Percentiles rank a stretch among this genome's conserved stretches.
Conservation (phyloP, 2,329 filamentous ascomycete genomes). For the Trichoderma pleuroti region DNA sequence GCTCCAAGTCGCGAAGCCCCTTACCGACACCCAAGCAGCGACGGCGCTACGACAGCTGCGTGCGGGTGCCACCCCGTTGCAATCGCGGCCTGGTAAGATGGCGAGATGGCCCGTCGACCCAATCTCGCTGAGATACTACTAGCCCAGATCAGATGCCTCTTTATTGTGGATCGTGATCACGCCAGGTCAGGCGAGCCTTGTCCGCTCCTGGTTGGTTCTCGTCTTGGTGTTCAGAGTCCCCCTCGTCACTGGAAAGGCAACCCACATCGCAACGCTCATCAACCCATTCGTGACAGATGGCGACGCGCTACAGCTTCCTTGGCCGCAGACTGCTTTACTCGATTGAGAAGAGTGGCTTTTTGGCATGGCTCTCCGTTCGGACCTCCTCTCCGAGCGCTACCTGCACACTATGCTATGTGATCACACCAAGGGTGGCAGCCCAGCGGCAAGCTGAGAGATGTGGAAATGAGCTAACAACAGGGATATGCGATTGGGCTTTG, state of each 20-base stretch:
- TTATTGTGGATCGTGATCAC: conserved; percentile 24
- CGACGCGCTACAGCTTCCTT: not conserved
- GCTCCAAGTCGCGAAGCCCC: not conserved
- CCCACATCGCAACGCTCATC: not conserved
- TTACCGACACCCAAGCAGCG: not conserved
- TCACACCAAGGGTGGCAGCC: not conserved
- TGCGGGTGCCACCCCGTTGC: conserved; percentile 19
- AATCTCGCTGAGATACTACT: conserved; percentile 23
- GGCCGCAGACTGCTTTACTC: not conserved
- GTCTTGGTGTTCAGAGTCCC: not conserved
- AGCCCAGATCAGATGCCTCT: conserved; percentile 21
- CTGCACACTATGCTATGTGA: not conserved
- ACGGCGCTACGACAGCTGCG: conserved; percentile 15
- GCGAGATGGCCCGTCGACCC: conserved; percentile 22
- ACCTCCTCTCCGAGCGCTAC: not conserved
- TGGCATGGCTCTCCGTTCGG: not conserved
- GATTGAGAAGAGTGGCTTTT: not conserved
- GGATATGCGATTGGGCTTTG: not conserved
- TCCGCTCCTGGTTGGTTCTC: not conserved
- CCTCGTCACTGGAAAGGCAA: not conserved
- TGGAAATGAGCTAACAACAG: not conserved
- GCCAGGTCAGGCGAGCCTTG: conserved; percentile 20
- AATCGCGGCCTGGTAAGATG: conserved; percentile 9
- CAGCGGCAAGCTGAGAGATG: not conserved
- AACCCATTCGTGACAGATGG: not conserved